phyloP scores from a whole-genome alignment of 495 filamentous ascomycete species.

The Xylaria flabelliformis region DNA sequence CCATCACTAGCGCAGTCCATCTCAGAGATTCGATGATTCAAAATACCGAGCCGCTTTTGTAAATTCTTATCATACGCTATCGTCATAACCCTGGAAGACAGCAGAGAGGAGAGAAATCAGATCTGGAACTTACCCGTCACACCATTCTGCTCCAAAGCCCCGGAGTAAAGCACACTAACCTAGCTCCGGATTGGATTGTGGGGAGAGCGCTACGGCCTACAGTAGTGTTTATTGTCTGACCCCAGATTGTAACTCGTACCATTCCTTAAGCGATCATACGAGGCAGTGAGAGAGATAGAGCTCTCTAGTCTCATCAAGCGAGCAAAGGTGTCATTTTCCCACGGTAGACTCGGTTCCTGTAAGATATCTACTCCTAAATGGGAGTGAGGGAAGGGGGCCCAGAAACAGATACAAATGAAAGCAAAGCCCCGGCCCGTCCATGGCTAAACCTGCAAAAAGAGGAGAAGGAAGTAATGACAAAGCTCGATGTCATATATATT shows the following conservation, averaged over 20 bases:
- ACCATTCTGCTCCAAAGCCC: conserved; percentile 10
- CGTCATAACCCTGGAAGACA: not conserved
- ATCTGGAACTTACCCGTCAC: not conserved
- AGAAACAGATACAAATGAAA: not conserved
- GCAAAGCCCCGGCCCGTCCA: not conserved
- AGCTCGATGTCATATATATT: conserved; percentile 14
- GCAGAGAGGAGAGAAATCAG: not conserved
- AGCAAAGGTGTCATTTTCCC: conserved; percentile 6
- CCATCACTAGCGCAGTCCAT: not conserved
- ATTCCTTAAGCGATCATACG: conserved; percentile 28
- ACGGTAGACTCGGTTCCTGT: not conserved
- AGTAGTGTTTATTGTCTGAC: conserved; percentile 27
- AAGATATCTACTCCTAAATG: not conserved
- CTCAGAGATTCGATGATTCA: not conserved
- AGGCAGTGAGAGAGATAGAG: conserved; percentile 13
- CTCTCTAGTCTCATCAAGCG: not conserved
- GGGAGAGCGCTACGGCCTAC: conserved; percentile 17
- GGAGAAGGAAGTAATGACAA: conserved; percentile 11
- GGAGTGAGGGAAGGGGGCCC: not conserved
- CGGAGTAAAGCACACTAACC: not conserved
- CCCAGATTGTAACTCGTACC: conserved; percentile 27
- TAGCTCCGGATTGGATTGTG: conserved; percentile 15
- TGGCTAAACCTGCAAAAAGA: not conserved
- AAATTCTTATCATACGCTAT: not conserved
- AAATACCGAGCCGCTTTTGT: not conserved